phyloP scores from a whole-genome alignment of 306 rosid genomes.

The Ceratonia siliqua region DNA sequence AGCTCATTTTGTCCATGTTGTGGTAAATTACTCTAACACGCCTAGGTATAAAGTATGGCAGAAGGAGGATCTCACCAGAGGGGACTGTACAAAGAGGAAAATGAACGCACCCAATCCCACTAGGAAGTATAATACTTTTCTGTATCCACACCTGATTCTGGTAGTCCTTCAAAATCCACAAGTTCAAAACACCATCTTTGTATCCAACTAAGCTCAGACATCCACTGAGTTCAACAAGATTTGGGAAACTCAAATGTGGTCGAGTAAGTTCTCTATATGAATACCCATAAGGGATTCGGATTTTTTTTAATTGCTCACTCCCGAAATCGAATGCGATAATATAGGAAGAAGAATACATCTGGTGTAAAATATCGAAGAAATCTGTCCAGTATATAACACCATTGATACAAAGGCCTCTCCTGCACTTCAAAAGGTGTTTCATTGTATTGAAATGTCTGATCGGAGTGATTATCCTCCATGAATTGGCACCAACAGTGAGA shows the following conservation, averaged over 20 bases:
- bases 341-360: too few species aligned
- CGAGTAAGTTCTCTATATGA: not conserved
- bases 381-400: not conserved
- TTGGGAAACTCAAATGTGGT: not conserved
- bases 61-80: not conserved
- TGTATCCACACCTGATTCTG: not conserved
- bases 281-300: not conserved
- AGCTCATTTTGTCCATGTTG: not conserved
- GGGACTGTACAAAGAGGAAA: not conserved
- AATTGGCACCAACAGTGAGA: not conserved
- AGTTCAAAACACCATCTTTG: not conserved
- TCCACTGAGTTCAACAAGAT: constrained; percentile 15
- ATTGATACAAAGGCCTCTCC: not conserved
- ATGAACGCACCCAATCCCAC: not conserved
- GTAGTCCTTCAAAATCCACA: constrained; percentile 11
- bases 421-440: not conserved
- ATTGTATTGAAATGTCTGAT: not conserved
- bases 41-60: not conserved
- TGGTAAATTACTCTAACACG: not conserved
- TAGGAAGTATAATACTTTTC: not conserved
- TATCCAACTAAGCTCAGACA: constrained; percentile 1
- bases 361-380: not conserved
- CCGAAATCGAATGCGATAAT: not conserved
- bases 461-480: not conserved
- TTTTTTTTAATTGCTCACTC: not conserved